phyloP scores from a whole-genome alignment of 768 basidiomycete genomes.

The Lactifluus pinguis region DNA sequence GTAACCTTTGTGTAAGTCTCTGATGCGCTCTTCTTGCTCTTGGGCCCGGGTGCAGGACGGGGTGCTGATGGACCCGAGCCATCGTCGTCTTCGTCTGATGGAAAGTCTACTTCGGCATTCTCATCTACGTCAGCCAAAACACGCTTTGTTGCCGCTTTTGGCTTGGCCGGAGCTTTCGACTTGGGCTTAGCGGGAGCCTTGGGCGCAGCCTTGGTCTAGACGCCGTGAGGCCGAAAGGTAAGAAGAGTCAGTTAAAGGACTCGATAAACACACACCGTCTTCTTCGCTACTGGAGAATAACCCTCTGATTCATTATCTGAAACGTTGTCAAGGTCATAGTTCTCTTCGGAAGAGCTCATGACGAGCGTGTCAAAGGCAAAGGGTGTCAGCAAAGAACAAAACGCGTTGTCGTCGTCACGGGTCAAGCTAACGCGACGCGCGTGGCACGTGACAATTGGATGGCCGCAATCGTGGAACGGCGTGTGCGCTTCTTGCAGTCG shows the following conservation, averaged over 20 bases:
- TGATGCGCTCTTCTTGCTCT: slow-evolving; percentile 80
- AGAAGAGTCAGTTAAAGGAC: slow-evolving; percentile 19
- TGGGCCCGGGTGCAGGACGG: slow-evolving; percentile 24
- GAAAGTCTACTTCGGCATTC: slow-evolving; percentile 43
- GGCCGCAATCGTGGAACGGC: no score
- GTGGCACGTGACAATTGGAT: no score
- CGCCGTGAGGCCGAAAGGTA: slow-evolving; percentile 15
- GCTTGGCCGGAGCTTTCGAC: slow-evolving; percentile 38
- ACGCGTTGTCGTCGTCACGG: no score
- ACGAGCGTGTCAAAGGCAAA: neutral
- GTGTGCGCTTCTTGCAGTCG: no score
- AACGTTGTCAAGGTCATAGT: slow-evolving; percentile 49
- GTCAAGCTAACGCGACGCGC: no score
- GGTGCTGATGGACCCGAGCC: slow-evolving; percentile 26
- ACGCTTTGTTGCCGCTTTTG: slow-evolving; percentile 52
- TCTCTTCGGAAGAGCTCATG: slow-evolving; percentile 76
- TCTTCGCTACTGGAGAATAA: slow-evolving; percentile 47
- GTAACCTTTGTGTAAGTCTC: slow-evolving; percentile 83
- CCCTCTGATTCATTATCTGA: slow-evolving; percentile 62
- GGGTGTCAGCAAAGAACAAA: neutral
- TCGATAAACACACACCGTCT: slow-evolving; percentile 30
- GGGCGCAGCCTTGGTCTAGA: slow-evolving; percentile 36
- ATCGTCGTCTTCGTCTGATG: slow-evolving; percentile 33
- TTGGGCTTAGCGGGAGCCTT: slow-evolving; percentile 39
- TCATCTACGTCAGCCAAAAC: slow-evolving; percentile 54